Evolutionary conservation across 495 filamentous ascomycete species (phyloP).

Genomic region (Elaphomyces granulatus): DNA sequence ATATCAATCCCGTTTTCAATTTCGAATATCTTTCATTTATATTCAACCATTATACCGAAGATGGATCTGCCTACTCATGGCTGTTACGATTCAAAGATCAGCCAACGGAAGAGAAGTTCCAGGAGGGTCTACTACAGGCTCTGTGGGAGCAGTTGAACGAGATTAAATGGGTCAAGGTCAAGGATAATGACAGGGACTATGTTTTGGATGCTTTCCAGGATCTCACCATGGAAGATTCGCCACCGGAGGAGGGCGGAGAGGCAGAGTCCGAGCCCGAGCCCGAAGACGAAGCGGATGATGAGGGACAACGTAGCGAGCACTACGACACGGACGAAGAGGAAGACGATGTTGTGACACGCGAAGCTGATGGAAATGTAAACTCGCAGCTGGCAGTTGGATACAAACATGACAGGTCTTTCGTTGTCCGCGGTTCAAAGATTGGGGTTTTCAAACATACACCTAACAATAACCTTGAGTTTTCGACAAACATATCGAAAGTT

Average conservation of each 20-base stretch:
- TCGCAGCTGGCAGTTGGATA: constrained; percentile 95
- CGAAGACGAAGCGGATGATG: constrained; percentile 44
- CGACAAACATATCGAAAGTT: constrained; percentile 94
- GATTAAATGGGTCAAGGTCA: constrained; percentile 83
- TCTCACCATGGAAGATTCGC: constrained; percentile 73
- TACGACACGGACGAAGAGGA: constrained; percentile 88
- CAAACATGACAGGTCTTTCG: constrained; percentile 93
- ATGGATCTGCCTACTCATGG: constrained; percentile 92
- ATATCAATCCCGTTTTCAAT: constrained; percentile 98
- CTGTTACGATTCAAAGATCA: constrained; percentile 81
- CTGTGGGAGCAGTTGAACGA: constrained; percentile 96
- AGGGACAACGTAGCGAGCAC: constrained; percentile 57
- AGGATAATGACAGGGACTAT: constrained; percentile 85
- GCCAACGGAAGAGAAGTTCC: constrained; percentile 67
- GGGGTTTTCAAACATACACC: constrained; percentile 95
- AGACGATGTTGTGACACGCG: constrained; percentile 60
- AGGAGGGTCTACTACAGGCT: constrained; percentile 86
- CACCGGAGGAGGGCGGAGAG: constrained; percentile 45
- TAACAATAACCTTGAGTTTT: constrained; percentile 87
- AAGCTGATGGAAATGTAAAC: constrained; percentile 75
- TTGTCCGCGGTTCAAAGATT: constrained; percentile 92
- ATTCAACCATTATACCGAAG: constrained; percentile 85
- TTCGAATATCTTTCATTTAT: constrained; percentile 97
- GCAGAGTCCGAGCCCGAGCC: constrained; percentile 48
- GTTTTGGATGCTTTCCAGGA: constrained; percentile 94